Base-by-base conservation (phyloP, 2,329 filamentous ascomycete genomes). In the Furcasterigmium sp. region DNA sequence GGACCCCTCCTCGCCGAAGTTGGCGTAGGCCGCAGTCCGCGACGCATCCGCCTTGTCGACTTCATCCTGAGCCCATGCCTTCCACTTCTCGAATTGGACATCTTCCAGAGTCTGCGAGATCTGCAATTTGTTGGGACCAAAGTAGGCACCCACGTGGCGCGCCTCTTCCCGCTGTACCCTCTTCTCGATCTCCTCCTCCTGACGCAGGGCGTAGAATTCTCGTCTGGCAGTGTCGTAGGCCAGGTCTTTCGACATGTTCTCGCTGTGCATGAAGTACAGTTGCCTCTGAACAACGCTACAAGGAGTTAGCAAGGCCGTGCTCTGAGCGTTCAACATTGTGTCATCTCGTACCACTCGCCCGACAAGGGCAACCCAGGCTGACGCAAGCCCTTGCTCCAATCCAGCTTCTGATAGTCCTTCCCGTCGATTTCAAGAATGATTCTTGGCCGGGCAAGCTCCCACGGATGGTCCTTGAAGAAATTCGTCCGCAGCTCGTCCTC, bases 391-490 rank as follows among this genome's bases (percentile, higher is more conserved):
- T 65, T 82, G 53, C 84, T 86, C 91, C 91, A 97, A 63, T 96
- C 81, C 56, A 81, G 82, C 43, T 68, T 72, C 61, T 84, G 79
- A 41, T 80, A 73, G 58, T 98, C 91, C 59, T 85, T 86, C 42
- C 93, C 93, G 56, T 91, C 85, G 53, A 82, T 73, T 67, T 98
- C 93, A 9, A 97, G 69, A 37, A 98, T 72, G 46, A 95, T 75
- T 53, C 88, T 78, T 43, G 93, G 93, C 49, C 91, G 78, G 15
- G 93, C 93, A 58, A 98, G 70, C 67, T 98, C 93, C 93, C 93
- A 98, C 5, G 93, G 93, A 62, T 98, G 93, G 63, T 98, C 91
- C 57, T 76, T 81, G 71, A 87, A 98, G 69, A 97, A 98, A 21
- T 83, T 80, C 53, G 68, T 73, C 50, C 93, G 84, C 57, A 98